A percentile compares a stretch with the other conserved stretches of the same genome.
Conservation (phyloP, 352 stramenopile genomes). For the Globisporangium takayamanum region DNA sequence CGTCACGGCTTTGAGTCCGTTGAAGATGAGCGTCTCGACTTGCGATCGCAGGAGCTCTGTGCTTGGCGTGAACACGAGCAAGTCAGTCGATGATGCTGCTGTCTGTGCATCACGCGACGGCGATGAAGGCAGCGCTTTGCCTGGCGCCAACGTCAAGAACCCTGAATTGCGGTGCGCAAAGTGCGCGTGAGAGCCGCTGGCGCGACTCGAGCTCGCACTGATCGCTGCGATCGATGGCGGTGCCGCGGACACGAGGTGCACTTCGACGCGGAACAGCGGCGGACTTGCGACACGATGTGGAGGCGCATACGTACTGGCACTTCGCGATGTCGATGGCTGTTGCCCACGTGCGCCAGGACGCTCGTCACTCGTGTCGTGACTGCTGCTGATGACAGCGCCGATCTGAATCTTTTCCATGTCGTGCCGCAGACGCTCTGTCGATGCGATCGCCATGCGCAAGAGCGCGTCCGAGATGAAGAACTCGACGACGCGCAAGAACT, state of each 20-base stretch:
- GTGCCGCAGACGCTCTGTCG: slow-evolving; percentile 29
- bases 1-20: slow-evolving; percentile 57
- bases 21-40: slow-evolving; percentile 63
- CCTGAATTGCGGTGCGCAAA: slow-evolving; percentile 17
- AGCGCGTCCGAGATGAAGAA: slow-evolving; percentile 84
- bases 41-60: slow-evolving; percentile 54
- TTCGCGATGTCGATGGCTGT: neutral
- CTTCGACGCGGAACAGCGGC: slow-evolving; percentile 77
- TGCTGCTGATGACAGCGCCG: slow-evolving; percentile 2
- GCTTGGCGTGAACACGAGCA: slow-evolving; percentile 44
- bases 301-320: neutral
- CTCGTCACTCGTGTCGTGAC: neutral
- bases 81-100: slow-evolving; percentile 15
- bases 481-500: slow-evolving; percentile 90
- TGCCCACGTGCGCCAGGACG: neutral
- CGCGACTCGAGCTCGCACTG: neutral
- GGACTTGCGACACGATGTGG: neutral
- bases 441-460: slow-evolving; percentile 63
- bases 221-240: slow-evolving; percentile 10
- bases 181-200: slow-evolving; percentile 1
- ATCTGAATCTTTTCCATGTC: slow-evolving; percentile 41
- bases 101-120: neutral
- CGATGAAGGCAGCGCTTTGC: slow-evolving; percentile 1
- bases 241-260: slow-evolving; percentile 25
- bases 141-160: slow-evolving; percentile 10